A percentile compares a stretch with the other conserved stretches of the same genome.
phyloP scores from a whole-genome alignment of 2,329 filamentous ascomycete genomes.

The Chaetomium sp. region DNA sequence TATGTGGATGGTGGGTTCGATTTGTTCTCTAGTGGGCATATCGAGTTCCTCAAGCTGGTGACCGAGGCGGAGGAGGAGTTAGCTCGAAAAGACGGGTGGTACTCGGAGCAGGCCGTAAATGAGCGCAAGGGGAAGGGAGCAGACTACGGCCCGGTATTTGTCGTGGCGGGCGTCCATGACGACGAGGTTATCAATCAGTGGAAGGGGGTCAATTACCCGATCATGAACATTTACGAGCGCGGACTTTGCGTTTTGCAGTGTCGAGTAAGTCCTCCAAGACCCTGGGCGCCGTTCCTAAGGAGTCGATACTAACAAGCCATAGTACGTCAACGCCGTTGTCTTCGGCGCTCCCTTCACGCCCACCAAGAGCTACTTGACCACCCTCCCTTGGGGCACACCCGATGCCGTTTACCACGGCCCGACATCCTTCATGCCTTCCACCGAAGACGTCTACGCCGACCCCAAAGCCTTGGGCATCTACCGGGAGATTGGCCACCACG shows the following conservation, averaged over 20 bases:
- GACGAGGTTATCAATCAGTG: slow-evolving; percentile 92
- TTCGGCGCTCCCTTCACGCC: slow-evolving; percentile 89
- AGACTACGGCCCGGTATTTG: slow-evolving; percentile 75
- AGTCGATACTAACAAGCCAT: slow-evolving; percentile 18
- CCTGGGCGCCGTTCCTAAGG: too few species aligned
- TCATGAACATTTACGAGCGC: slow-evolving; percentile 98
- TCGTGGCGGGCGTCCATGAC: slow-evolving; percentile 92
- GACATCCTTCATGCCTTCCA: slow-evolving; percentile 78
- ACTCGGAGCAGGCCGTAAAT: slow-evolving; percentile 54
- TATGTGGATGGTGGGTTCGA: slow-evolving; percentile 98
- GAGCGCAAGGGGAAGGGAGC: slow-evolving; percentile 59
- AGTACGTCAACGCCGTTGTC: slow-evolving; percentile 83
- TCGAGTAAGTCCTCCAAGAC: slow-evolving; percentile 50
- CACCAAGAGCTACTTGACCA: slow-evolving; percentile 67
- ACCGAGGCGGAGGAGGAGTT: slow-evolving; percentile 64
- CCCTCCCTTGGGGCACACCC: slow-evolving; percentile 67
- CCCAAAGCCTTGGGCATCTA: slow-evolving; percentile 82
- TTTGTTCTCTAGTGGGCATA: slow-evolving; percentile 92
- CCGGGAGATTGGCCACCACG: slow-evolving; percentile 66
- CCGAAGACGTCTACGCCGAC: slow-evolving; percentile 73
- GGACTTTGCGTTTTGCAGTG: slow-evolving; percentile 94
- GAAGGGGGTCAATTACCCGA: slow-evolving; percentile 97
- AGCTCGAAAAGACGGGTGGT: slow-evolving; percentile 67
- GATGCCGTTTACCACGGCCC: slow-evolving; percentile 92
- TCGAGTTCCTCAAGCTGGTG: slow-evolving; percentile 83